Percentiles rank a stretch among this genome's conserved stretches.
Evolutionary conservation across 1,284 basidiomycete genomes (phyloP).

Genomic region (Xerocomus amazonicus): DNA sequence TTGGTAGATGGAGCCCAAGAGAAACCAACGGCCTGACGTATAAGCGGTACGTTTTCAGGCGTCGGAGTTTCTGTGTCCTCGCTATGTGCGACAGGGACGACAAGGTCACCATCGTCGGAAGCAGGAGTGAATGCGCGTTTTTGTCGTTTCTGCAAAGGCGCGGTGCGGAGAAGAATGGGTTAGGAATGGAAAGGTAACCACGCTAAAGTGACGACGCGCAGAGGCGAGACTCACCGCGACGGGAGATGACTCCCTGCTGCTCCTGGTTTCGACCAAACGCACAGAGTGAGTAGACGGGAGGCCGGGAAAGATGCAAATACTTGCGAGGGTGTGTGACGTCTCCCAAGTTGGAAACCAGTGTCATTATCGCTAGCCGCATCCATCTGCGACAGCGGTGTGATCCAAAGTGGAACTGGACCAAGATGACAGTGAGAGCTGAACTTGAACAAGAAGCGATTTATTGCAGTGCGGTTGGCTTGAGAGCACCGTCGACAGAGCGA

Average conservation of each 20-base stretch:
- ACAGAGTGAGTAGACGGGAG: conserved; percentile 6
- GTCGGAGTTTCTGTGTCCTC: conserved; percentile 48
- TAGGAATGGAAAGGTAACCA: background rate
- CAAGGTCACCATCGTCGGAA: conserved; percentile 48
- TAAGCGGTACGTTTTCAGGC: conserved; percentile 43
- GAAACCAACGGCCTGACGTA: conserved; percentile 56
- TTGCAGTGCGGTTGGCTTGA: background rate
- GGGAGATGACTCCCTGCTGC: conserved; percentile 55
- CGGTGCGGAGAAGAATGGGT: background rate
- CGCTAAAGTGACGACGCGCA: background rate
- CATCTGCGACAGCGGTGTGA: conserved; percentile 12
- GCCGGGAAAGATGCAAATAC: conserved; percentile 6
- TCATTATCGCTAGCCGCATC: conserved; percentile 17
- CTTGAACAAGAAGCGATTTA: background rate
- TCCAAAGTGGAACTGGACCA: background rate
- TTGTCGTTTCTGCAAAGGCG: conserved; percentile 30
- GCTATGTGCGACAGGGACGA: conserved; percentile 35
- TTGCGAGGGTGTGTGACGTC: conserved; percentile 23
- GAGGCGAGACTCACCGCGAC: conserved; percentile 33
- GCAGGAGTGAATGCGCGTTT: conserved; percentile 48
- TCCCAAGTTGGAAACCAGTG: conserved; percentile 15
- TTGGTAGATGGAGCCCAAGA: conserved; percentile 34
- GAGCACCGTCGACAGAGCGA: background rate
- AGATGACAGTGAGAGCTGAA: background rate
- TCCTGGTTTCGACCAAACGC: conserved; percentile 35